Evolutionary conservation across 2,329 filamentous ascomycete species (phyloP).

Genomic region (Phialophora chinensis): DNA sequence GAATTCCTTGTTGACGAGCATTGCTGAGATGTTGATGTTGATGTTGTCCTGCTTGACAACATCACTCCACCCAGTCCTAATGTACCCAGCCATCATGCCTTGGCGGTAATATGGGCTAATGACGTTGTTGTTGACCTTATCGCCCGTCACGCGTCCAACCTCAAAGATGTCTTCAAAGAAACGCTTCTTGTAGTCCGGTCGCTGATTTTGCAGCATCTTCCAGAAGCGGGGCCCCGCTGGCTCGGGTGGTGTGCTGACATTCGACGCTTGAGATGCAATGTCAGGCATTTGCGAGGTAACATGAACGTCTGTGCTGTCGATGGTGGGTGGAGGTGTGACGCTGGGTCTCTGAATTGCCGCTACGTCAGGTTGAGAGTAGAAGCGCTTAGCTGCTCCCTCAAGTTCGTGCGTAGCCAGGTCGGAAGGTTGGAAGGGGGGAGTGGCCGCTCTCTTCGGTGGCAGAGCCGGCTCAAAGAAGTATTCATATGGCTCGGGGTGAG

Average conservation of each 20-base stretch:
- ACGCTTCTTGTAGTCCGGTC: neutral
- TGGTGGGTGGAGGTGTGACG: neutral
- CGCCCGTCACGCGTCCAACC: neutral
- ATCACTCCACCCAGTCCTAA: constrained; percentile 8
- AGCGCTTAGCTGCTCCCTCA: neutral
- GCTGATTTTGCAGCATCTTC: neutral
- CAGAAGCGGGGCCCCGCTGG: constrained; percentile 7
- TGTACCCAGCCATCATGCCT: constrained; percentile 30
- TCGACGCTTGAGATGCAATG: neutral
- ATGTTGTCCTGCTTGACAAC: constrained; percentile 30
- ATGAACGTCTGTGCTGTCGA: neutral
- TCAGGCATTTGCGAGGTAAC: neutral
- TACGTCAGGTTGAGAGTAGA: neutral
- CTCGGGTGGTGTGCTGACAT: neutral
- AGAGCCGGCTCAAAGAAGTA: neutral
- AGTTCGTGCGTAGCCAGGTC: neutral
- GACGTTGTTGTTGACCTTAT: neutral
- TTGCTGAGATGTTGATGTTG: constrained; percentile 13
- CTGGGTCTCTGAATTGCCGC: neutral
- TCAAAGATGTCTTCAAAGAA: constrained; percentile 23
- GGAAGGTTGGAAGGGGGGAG: neutral
- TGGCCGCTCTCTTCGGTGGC: neutral
- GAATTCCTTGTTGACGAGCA: constrained; percentile 32
- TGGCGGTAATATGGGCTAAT: constrained; percentile 28
- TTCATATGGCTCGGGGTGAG: neutral